Conservation (phyloP, 2,329 filamentous ascomycete genomes). For the Fusarium pseudoanthophilum region DNA sequence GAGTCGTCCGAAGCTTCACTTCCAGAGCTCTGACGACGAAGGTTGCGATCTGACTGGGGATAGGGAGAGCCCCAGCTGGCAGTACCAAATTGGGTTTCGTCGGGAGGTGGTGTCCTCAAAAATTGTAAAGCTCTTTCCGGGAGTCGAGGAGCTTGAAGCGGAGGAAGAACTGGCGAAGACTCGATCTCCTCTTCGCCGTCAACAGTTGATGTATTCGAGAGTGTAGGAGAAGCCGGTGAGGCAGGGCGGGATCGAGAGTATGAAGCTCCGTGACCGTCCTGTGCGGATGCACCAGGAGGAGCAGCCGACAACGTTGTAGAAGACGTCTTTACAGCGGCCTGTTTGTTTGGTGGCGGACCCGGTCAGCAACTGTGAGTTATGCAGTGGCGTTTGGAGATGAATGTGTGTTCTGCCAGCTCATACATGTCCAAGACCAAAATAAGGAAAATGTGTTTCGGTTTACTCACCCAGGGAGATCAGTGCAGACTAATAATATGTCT, state of each 20-base stretch:
- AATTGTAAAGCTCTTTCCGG: conserved; percentile 65
- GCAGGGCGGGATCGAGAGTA: conserved; percentile 48
- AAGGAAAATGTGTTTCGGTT: conserved; percentile 7
- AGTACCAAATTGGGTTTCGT: conserved; percentile 66
- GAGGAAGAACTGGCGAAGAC: conserved; percentile 67
- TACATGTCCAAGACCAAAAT: conserved; percentile 24
- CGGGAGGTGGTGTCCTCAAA: conserved; percentile 63
- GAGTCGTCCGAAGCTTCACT: conserved; percentile 70
- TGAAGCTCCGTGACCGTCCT: conserved; percentile 61
- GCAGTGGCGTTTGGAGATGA: conserved; percentile 38
- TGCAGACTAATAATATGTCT: conserved; percentile 69
- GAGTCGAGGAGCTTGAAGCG: conserved; percentile 68
- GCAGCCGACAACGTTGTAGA: conserved; percentile 59
- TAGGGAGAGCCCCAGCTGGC: conserved; percentile 95
- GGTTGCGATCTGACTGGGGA: conserved; percentile 68
- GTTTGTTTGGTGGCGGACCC: conserved; percentile 26
- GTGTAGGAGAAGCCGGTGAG: conserved; percentile 65
- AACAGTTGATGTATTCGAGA: conserved; percentile 71
- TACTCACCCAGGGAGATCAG: conserved; percentile 67
- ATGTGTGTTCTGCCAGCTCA: conserved; percentile 37
- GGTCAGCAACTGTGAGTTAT: conserved; percentile 43
- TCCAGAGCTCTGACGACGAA: conserved; percentile 63
- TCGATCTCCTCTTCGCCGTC: conserved; percentile 65
- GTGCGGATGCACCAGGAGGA: conserved; percentile 70
- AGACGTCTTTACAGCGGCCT: conserved; percentile 66